Conservation (phyloP, 2,329 filamentous ascomycete species). For the Calonectria multiphialidica region DNA sequence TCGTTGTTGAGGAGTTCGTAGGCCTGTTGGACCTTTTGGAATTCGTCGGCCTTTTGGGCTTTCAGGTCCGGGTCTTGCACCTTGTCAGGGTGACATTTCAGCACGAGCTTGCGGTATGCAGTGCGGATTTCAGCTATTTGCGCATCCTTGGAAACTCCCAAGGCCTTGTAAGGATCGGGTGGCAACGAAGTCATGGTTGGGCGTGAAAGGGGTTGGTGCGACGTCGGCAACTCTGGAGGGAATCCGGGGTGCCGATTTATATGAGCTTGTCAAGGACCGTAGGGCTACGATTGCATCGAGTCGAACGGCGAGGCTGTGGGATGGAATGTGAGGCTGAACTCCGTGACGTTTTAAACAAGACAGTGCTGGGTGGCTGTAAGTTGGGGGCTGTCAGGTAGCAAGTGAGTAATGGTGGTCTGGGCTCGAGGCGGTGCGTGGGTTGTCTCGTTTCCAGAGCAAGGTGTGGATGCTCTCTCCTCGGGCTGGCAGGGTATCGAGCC, state of each 20-base stretch:
- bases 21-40: slow-evolving; percentile 91
- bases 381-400: slow-evolving; percentile 36
- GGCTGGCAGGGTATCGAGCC: neutral
- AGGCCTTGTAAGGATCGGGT: slow-evolving; percentile 82
- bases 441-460: slow-evolving; percentile 41
- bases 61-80: slow-evolving; percentile 83
- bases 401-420: slow-evolving; percentile 37
- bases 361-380: slow-evolving; percentile 39
- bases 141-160: slow-evolving; percentile 81
- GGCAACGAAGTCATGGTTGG: slow-evolving; percentile 62
- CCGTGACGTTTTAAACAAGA: slow-evolving; percentile 25
- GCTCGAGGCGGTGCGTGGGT: slow-evolving; percentile 44
- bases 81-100: slow-evolving; percentile 94
- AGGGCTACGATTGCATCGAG: slow-evolving; percentile 41
- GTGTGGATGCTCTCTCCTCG: slow-evolving; percentile 23
- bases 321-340: slow-evolving; percentile 39
- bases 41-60: slow-evolving; percentile 84
- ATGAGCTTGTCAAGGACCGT: slow-evolving; percentile 17
- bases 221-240: slow-evolving; percentile 22
- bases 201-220: slow-evolving; percentile 20
- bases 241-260: slow-evolving; percentile 28
- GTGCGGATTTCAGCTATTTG: slow-evolving; percentile 79
- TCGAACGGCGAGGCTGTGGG: slow-evolving; percentile 38
- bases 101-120: slow-evolving; percentile 86
- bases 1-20: slow-evolving; percentile 92